Base-by-base conservation (phyloP, 805 yeast genomes). In the Zygosaccharomyces bailii region DNA sequence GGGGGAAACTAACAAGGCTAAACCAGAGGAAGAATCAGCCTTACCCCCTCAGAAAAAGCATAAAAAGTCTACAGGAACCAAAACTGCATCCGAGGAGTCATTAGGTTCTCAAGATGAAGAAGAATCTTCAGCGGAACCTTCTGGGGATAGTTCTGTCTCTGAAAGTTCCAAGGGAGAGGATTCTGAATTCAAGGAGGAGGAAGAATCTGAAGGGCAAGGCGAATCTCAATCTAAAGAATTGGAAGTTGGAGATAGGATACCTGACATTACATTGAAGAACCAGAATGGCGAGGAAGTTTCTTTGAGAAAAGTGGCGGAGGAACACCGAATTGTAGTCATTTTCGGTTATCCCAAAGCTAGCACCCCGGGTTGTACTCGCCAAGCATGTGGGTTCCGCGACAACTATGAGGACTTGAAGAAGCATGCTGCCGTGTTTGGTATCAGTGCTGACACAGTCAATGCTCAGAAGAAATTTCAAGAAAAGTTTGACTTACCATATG, bases 351-450 rank as follows among this genome's bases (percentile, higher is more conserved):
- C 98, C 43, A 83, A 76, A 59, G 98, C 98, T 0, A 80, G 84
- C 19, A 91, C 98, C 0, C 96, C 96, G 1, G 99, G 99, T 2
- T 93, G 99, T 66, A 91, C 99, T 1, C 78, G 88, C 55, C 99
- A 91, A 68, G 97, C 90, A 2, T 77, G 85, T 61, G 96, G 96
- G 0, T 93, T 84, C 63, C 80, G 93, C 55, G 82, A 78, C 52
- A 78, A 78, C 54, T 82, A 68, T 61, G 70, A 73, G 2, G 64
- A 57, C 6, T 51, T 63, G 36, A 59, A 63, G 37, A 42, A 59
- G 31, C 63, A 70, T 36, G 68, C 75, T 30, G 75, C 75, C 18
- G 82, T 91, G 1, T 80, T 76, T 55, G 99, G 99, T 0, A 63
- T 91, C 39, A 84, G 95, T 57, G 82, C 91, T 3, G 99, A 91